Percentiles rank a stretch among this genome's conserved stretches.
Conservation (phyloP, 2,329 filamentous ascomycete genomes). For the Chrysoporthe austroafricana region DNA sequence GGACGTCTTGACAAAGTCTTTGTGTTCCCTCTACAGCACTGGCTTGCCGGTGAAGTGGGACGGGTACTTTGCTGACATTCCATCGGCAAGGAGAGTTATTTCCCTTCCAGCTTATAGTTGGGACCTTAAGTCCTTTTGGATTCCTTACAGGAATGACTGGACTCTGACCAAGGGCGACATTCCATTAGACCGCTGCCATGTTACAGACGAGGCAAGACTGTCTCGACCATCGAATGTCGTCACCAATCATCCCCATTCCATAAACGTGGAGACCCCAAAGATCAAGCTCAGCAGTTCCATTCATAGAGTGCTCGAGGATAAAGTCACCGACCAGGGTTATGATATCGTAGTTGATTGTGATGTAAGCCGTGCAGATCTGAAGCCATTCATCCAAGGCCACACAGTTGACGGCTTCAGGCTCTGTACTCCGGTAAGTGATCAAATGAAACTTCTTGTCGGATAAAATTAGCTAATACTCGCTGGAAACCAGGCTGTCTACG, state of each 20-base stretch:
- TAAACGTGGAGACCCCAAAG: too few relatives aligned
- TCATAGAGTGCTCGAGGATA: constrained; percentile 8
- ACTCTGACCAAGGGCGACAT: constrained; percentile 19
- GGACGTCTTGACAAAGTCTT: too few relatives aligned
- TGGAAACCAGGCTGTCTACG: constrained; percentile 10
- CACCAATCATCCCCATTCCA: too few relatives aligned
- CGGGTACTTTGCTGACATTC: constrained; percentile 14
- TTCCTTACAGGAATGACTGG: constrained; percentile 24
- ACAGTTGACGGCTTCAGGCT: constrained; percentile 9
- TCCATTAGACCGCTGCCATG: background rate
- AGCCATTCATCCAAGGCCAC: constrained; percentile 17
- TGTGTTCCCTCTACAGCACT: too few relatives aligned
- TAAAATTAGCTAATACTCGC: background rate
- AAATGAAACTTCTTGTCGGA: background rate
- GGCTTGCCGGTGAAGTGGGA: background rate
- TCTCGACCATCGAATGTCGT: constrained; percentile 1
- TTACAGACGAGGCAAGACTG: background rate
- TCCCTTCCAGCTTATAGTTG: constrained; percentile 18
- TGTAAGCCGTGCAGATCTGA: background rate
- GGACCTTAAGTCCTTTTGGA: constrained; percentile 24
- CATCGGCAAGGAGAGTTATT: constrained; percentile 5
- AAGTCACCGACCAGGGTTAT: background rate
- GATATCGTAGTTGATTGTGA: too few relatives aligned
- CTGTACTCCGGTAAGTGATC: background rate
- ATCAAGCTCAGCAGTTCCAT: background rate